Percentiles rank a stretch among this genome's conserved stretches.
Conservation (phyloP, 1,139 yeast genomes). For the Groenewaldozyma sp. region DNA sequence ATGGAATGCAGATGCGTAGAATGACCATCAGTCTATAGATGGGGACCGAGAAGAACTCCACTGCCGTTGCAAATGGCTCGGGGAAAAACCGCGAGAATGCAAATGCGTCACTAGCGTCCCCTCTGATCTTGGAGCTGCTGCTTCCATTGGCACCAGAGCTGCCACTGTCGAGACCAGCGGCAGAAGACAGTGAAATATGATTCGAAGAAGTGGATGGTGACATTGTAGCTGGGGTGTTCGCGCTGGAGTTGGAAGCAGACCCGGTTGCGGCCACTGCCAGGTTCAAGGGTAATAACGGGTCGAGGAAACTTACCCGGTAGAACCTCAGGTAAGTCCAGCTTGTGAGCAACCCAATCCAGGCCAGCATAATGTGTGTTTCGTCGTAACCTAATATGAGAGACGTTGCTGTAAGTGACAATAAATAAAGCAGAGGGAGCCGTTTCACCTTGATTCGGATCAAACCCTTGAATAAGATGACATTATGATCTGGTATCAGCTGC, state of each 20-base stretch:
- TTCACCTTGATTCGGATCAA: conserved; percentile 53
- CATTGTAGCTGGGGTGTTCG: not conserved
- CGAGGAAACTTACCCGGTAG: conserved; percentile 41
- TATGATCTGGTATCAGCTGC: conserved; percentile 84
- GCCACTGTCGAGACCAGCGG: not conserved
- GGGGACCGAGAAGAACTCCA: conserved; percentile 27
- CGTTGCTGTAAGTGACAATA: conserved; percentile 27
- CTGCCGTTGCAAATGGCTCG: conserved; percentile 39
- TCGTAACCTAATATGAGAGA: conserved; percentile 15
- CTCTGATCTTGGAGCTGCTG: conserved; percentile 36
- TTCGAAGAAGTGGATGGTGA: not conserved
- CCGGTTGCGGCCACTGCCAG: not conserved
- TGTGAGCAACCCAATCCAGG: conserved; percentile 56
- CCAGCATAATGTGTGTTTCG: conserved; percentile 38
- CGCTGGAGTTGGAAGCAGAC: not conserved
- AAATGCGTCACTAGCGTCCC: conserved; percentile 89
- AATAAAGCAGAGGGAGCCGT: conserved; percentile 60
- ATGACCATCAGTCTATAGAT: conserved; percentile 7
- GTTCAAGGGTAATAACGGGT: conserved; percentile 25
- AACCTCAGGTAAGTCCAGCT: conserved; percentile 74
- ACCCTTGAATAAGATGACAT: conserved; percentile 57
- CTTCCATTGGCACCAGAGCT: too few species aligned
- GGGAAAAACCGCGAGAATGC: conserved; percentile 72
- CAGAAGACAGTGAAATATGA: conserved; percentile 1
- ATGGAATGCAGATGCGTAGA: conserved; percentile 13